Conservation (phyloP, 2,329 filamentous ascomycete species). For the Fusarium sp. region DNA sequence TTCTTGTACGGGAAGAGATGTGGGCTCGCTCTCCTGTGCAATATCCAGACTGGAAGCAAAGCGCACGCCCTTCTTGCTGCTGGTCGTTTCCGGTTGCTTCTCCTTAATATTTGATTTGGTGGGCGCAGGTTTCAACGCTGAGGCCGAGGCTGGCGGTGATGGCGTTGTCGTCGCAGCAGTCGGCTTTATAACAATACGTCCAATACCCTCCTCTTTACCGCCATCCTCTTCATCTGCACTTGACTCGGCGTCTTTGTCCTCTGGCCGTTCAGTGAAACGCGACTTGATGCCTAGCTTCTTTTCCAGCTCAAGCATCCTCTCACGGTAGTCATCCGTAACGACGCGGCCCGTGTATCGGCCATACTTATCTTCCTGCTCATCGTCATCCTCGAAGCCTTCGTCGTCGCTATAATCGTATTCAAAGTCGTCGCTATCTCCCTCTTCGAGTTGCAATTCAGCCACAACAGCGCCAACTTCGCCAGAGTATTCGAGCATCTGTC, state of each 20-base stretch:
- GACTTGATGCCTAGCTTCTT: conserved; percentile 73
- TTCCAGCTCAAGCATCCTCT: conserved; percentile 88
- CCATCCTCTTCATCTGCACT: conserved; percentile 53
- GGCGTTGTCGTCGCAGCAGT: conserved; percentile 15
- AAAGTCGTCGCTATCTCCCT: conserved; percentile 66
- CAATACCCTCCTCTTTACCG: conserved; percentile 57
- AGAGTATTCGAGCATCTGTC: conserved; percentile 93
- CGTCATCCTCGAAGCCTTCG: conserved; percentile 63
- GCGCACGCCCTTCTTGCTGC: conserved; percentile 76
- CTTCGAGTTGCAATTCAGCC: conserved; percentile 87
- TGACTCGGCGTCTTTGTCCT: conserved; percentile 55
- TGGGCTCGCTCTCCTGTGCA: conserved; percentile 56
- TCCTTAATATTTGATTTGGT: conserved; percentile 51
- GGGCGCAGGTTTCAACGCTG: conserved; percentile 41
- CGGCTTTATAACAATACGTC: conserved; percentile 63
- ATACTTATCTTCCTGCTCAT: conserved; percentile 67
- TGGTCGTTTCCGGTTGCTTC: conserved; percentile 33
- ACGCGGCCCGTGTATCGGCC: conserved; percentile 76
- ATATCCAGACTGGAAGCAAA: conserved; percentile 82
- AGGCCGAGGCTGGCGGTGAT: conserved; percentile 29
- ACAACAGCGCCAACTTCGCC: conserved; percentile 92
- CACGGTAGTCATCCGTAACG: conserved; percentile 78
- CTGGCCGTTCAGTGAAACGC: conserved; percentile 58
- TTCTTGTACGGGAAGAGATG: conserved; percentile 27
- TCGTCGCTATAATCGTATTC: conserved; percentile 56